These are phyloP conservation scores for Yamadazyma triangularis DNA, from an alignment of 1,139 yeast genomes.

Conservation along the genomic window DNA sequence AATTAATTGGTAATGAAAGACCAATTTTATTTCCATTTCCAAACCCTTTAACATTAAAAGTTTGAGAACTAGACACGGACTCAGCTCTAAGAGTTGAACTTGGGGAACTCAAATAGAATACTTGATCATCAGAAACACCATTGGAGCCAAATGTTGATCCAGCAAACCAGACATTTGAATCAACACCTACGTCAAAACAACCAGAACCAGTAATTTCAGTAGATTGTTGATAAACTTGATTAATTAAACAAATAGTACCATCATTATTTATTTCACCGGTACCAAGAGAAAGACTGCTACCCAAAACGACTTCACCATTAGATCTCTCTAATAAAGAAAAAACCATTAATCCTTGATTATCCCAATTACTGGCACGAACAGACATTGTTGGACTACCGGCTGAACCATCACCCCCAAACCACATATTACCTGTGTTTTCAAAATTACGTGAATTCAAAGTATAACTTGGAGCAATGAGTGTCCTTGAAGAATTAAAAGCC, in stretches of 20 bases:
- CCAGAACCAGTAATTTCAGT: conserved; percentile 22
- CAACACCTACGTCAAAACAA: conserved; percentile 20
- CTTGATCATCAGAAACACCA: conserved; percentile 14
- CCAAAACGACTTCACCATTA: conserved; percentile 14
- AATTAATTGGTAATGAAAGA: conserved; percentile 14
- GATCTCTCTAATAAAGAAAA: conserved; percentile 18
- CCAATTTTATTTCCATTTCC: conserved; percentile 27
- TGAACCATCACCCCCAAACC: conserved; percentile 21
- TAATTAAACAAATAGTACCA: conserved; percentile 25
- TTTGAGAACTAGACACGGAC: conserved; percentile 14
- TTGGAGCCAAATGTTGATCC: conserved; percentile 13
- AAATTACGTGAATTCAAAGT: conserved; percentile 17
- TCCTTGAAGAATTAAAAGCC: conserved; percentile 17
- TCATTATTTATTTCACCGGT: conserved; percentile 17
- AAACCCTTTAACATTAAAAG: conserved; percentile 25
- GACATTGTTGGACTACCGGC: conserved; percentile 16
- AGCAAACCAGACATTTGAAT: conserved; percentile 18
- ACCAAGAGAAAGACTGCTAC: conserved; percentile 11
- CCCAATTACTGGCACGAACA: conserved; percentile 19
- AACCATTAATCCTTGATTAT: conserved; percentile 24
- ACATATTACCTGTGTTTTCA: conserved; percentile 25
- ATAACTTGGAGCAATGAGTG: conserved; percentile 17
- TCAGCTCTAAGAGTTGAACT: conserved; percentile 17
- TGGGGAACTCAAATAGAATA: conserved; percentile 16
- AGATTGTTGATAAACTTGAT: conserved; percentile 18